Conservation (phyloP, 441 rosid genomes). For the Eruca vesicaria region DNA sequence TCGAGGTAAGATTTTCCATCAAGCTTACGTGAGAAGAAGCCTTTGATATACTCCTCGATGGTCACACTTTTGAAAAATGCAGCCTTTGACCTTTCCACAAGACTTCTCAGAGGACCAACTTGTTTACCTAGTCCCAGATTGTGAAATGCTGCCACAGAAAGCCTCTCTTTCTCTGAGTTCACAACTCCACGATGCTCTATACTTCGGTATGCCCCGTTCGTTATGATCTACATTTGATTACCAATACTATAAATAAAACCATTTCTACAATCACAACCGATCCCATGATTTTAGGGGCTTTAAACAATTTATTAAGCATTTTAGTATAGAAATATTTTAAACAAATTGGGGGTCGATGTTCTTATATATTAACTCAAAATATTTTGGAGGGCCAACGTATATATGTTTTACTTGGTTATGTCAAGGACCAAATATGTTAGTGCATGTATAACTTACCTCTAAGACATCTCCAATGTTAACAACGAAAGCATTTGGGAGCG, state of each 20-base stretch:
- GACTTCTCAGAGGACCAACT: not conserved
- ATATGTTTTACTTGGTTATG: too few species aligned
- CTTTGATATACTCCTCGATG: not conserved
- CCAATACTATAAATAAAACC: not conserved
- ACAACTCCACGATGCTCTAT: not conserved
- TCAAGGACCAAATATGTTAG: not conserved
- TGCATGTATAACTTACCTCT: not conserved
- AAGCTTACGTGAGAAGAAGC: not conserved
- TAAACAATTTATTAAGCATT: too few species aligned
- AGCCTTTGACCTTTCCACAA: not conserved
- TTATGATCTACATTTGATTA: not conserved
- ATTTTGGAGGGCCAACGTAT: too few species aligned
- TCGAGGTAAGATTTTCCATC: not conserved
- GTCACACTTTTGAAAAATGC: not conserved
- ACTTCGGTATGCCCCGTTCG: not conserved
- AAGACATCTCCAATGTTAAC: not conserved
- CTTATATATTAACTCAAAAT: too few species aligned
- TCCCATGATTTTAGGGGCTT: too few species aligned
- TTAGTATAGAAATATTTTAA: too few species aligned
- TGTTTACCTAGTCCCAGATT: not conserved
- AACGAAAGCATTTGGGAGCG: not conserved
- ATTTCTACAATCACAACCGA: not conserved
- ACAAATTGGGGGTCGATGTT: too few species aligned
- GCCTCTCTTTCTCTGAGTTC: not conserved
- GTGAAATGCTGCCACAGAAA: not conserved